phyloP scores from a whole-genome alignment of 176 grass and related monocot species.

The Metroxylon sagu region DNA sequence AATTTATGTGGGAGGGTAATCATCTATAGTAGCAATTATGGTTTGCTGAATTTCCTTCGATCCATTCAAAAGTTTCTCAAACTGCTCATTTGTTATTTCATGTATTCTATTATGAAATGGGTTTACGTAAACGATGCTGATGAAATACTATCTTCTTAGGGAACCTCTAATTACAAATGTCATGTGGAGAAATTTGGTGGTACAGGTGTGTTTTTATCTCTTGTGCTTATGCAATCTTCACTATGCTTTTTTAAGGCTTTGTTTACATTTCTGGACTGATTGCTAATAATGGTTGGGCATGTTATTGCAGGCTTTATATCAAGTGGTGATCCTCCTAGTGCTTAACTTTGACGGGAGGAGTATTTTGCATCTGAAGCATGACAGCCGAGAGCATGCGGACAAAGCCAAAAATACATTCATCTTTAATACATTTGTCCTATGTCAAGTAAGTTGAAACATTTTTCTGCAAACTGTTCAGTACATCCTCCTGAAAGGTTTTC shows the following conservation, averaged over 20 bases:
- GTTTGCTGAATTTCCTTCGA: too few species aligned
- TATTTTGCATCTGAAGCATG: slow-evolving; percentile 59
- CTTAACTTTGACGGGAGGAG: slow-evolving; percentile 68
- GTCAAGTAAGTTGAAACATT: slow-evolving; percentile 48
- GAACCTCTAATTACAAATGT: slow-evolving; percentile 92
- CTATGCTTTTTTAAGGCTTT: too few species aligned
- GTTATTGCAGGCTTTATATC: slow-evolving; percentile 56
- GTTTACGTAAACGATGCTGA: not conserved
- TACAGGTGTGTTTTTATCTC: slow-evolving; percentile 49
- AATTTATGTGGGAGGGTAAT: too few species aligned
- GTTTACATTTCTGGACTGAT: too few species aligned
- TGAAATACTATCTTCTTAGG: slow-evolving; percentile 23
- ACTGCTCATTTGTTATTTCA: too few species aligned
- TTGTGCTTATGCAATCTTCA: not conserved
- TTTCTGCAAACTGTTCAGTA: not conserved
- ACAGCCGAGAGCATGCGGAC: slow-evolving; percentile 51
- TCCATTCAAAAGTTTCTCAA: too few species aligned
- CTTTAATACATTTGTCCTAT: slow-evolving; percentile 96
- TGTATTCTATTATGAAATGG: too few species aligned
- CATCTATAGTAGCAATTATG: too few species aligned
- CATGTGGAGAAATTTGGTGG: slow-evolving; percentile 95
- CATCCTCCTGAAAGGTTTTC: too few species aligned
- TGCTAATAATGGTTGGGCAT: too few species aligned
- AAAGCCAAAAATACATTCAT: slow-evolving; percentile 89
- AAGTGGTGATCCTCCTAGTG: slow-evolving; percentile 69